These are phyloP conservation scores for Immersiella caudata DNA, from an alignment of 495 filamentous ascomycete species.

Conservation along the genomic window DNA sequence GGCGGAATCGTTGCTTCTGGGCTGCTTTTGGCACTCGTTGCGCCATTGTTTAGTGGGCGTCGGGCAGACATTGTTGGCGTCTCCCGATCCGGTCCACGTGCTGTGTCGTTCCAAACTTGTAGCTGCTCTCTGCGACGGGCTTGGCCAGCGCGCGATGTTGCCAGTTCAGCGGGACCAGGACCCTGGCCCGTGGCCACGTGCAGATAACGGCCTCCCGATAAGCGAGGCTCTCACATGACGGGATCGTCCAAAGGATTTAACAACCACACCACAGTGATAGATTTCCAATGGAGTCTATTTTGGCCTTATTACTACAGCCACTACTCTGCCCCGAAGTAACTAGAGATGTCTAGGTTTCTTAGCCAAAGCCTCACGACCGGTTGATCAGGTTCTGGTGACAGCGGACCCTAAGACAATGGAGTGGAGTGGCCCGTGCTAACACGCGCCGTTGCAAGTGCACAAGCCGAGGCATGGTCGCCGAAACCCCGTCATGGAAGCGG, in stretches of 20 bases:
- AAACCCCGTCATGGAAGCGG: neutral
- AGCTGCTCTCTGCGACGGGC: neutral
- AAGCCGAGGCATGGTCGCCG: neutral
- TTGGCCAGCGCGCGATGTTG: conserved; percentile 18
- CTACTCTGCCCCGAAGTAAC: too few relatives aligned
- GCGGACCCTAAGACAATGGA: neutral
- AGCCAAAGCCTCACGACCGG: neutral
- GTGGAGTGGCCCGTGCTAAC: conserved; percentile 3
- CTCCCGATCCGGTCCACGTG: neutral
- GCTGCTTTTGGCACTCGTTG: conserved; percentile 8
- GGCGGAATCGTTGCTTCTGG: neutral
- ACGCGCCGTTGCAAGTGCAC: neutral
- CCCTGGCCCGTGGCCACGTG: conserved; percentile 13
- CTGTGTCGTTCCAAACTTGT: neutral
- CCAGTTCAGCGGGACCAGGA: conserved; percentile 1
- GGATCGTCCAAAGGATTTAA: neutral
- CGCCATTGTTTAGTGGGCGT: conserved; percentile 27
- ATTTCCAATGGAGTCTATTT: neutral
- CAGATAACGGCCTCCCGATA: neutral
- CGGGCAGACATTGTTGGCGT: conserved; percentile 37
- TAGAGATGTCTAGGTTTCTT: too few relatives aligned
- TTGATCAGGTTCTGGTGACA: neutral
- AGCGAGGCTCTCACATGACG: neutral
- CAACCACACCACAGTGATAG: too few relatives aligned
- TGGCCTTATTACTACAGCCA: neutral